Conservation (phyloP, 495 filamentous ascomycete species). For the Penicillium lagena region DNA sequence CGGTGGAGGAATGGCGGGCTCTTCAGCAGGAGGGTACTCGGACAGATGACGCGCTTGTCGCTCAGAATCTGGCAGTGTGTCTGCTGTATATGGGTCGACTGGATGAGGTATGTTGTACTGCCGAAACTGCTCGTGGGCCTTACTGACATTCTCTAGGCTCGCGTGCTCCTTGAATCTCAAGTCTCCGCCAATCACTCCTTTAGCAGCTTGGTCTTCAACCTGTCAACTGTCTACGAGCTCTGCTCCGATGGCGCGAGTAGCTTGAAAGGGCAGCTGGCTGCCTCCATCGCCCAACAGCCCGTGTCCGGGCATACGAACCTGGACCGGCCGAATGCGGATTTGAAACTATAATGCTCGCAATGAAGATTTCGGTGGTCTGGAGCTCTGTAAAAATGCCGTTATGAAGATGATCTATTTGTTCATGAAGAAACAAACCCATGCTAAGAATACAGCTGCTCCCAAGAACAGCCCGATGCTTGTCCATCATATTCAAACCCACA, state of each 20-base stretch:
- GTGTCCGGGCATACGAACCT: conserved; percentile 44
- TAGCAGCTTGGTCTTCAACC: conserved; percentile 76
- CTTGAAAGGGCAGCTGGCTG: conserved; percentile 63
- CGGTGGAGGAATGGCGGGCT: conserved; percentile 55
- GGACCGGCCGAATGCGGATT: conserved; percentile 67
- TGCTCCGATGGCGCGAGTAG: conserved; percentile 68
- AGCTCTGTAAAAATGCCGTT: conserved; percentile 8
- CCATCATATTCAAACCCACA: conserved; percentile 4
- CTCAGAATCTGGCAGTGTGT: conserved; percentile 77
- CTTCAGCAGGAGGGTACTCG: conserved; percentile 35
- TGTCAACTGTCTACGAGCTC: conserved; percentile 87
- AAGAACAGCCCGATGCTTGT: too few species aligned
- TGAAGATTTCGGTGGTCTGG: conserved; percentile 10
- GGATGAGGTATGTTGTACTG: conserved; percentile 51
- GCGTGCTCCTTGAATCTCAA: conserved; percentile 55
- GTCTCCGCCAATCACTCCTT: conserved; percentile 57
- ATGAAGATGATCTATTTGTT: not conserved
- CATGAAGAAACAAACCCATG: too few species aligned
- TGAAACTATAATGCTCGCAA: conserved; percentile 57
- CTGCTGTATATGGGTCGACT: conserved; percentile 73
- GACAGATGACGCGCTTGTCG: conserved; percentile 45
- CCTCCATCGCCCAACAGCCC: conserved; percentile 54
- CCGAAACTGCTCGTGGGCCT: not conserved
- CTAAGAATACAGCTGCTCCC: too few species aligned
- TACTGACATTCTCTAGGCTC: conserved; percentile 34